Evolutionary conservation across 2,329 filamentous ascomycete species (phyloP).

Genomic region (Proliferodiscus dingleyae): DNA sequence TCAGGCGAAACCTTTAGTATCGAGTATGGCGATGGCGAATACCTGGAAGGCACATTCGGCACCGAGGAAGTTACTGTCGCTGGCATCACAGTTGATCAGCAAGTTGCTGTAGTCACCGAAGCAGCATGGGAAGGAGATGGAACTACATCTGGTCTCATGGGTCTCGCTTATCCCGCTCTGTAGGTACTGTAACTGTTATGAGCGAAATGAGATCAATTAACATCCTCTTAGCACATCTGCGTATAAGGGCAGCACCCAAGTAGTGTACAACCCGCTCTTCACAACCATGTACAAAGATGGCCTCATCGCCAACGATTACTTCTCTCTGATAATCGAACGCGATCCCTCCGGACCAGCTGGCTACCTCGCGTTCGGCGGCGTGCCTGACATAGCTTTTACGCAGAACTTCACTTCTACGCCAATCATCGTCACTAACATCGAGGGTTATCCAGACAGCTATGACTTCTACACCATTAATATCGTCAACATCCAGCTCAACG

Average conservation of each 20-base stretch:
- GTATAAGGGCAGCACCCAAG: conserved; percentile 12
- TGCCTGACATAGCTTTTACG: conserved; percentile 38
- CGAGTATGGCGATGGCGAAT: conserved; percentile 40
- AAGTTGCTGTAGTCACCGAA: conserved; percentile 41
- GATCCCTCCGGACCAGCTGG: conserved; percentile 33
- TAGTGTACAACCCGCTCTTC: conserved; percentile 44
- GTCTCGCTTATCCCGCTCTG: conserved; percentile 44
- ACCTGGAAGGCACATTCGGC: conserved; percentile 35
- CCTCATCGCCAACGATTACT: conserved; percentile 37
- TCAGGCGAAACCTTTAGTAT: conserved; percentile 38
- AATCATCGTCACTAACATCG: conserved; percentile 9
- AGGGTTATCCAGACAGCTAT: conserved; percentile 4
- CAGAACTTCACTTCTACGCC: conserved; percentile 18
- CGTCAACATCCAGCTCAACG: not conserved
- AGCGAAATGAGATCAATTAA: not conserved
- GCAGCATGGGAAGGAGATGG: conserved; percentile 41
- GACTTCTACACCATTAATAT: conserved; percentile 24
- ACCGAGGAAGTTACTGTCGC: conserved; percentile 40
- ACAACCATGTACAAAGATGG: conserved; percentile 42
- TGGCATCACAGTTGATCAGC: conserved; percentile 41
- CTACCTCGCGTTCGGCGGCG: conserved; percentile 44
- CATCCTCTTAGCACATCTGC: conserved; percentile 24
- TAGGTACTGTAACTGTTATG: conserved; percentile 4
- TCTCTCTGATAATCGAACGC: conserved; percentile 43
- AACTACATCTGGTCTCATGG: conserved; percentile 43